phyloP scores from a whole-genome alignment of 1,284 basidiomycete species.

The Leccinum solheimii region DNA sequence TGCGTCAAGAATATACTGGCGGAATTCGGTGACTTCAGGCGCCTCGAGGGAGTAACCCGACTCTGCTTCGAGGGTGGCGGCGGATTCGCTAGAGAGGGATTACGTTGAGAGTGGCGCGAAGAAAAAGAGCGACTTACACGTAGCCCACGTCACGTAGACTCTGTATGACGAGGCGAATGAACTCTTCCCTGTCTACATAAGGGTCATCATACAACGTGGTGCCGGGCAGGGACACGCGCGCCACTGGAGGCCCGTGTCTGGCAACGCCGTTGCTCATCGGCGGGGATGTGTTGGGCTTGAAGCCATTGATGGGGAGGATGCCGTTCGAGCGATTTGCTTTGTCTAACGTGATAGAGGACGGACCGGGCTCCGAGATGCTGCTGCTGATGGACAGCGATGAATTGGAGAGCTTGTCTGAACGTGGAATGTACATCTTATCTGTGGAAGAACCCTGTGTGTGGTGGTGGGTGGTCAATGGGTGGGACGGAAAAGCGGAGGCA shows the following conservation, averaged over 20 bases:
- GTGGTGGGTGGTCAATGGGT: conserved; percentile 32
- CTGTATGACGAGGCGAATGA: conserved; percentile 89
- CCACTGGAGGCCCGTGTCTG: conserved; percentile 48
- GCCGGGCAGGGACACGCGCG: conserved; percentile 66
- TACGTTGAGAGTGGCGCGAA: conserved; percentile 17
- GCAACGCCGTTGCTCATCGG: conserved; percentile 44
- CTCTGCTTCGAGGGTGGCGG: conserved; percentile 85
- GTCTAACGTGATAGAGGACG: conserved; percentile 50
- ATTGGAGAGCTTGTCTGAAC: conserved; percentile 53
- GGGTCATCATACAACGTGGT: conserved; percentile 74
- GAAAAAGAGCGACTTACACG: conserved; percentile 58
- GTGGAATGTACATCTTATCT: conserved; percentile 57
- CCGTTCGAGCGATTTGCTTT: conserved; percentile 52
- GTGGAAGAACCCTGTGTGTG: conserved; percentile 29
- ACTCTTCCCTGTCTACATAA: conserved; percentile 84
- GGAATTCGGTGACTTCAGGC: conserved; percentile 77
- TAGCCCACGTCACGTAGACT: conserved; percentile 92
- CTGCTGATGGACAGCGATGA: conserved; percentile 49
- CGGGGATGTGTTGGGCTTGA: conserved; percentile 35
- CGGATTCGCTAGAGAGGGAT: conserved; percentile 68
- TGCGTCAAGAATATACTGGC: conserved; percentile 80
- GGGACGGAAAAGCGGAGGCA: conserved; percentile 26
- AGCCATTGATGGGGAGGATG: conserved; percentile 46
- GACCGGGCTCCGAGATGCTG: conserved; percentile 49
- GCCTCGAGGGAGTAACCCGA: conserved; percentile 90